These are phyloP conservation scores for Boletellus ananas DNA, from an alignment of 768 basidiomycete genomes.

Conservation along the genomic window DNA sequence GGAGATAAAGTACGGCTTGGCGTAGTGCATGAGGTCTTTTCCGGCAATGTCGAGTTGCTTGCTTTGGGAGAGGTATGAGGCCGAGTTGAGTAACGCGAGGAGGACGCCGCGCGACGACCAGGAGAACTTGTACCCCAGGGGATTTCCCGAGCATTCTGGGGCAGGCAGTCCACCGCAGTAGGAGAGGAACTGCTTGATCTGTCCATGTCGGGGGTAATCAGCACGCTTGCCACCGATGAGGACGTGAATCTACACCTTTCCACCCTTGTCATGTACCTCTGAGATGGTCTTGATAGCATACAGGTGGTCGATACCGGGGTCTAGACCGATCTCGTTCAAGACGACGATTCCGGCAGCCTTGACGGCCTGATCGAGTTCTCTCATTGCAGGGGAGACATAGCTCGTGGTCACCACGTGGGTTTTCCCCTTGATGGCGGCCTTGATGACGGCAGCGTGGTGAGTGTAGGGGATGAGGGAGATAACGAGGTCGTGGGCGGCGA, in stretches of 20 bases:
- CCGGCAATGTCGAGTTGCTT: constrained; percentile 68
- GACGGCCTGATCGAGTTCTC: constrained; percentile 73
- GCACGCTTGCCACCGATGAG: background rate
- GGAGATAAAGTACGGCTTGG: constrained; percentile 91
- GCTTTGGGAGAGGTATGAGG: constrained; percentile 69
- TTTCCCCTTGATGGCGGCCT: constrained; percentile 77
- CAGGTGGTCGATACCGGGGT: constrained; percentile 92
- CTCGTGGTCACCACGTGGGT: constrained; percentile 95
- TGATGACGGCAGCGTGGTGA: constrained; percentile 84
- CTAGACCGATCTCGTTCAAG: constrained; percentile 97
- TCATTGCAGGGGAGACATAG: constrained; percentile 91
- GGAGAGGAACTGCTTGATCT: constrained; percentile 89
- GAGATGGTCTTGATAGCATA: constrained; percentile 92
- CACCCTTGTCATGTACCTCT: constrained; percentile 92
- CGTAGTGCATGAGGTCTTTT: constrained; percentile 82
- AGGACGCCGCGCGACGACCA: constrained; percentile 97
- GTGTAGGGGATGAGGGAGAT: constrained; percentile 97
- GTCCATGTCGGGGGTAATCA: background rate
- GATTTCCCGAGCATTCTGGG: constrained; percentile 86
- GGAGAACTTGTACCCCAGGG: constrained; percentile 98
- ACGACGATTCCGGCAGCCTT: constrained; percentile 90
- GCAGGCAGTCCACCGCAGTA: constrained; percentile 97
- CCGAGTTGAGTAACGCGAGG: constrained; percentile 88
- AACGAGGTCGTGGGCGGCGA: constrained; percentile 88
- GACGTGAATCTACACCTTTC: constrained; percentile 57